A percentile compares a stretch with the other conserved stretches of the same genome.
Conservation (phyloP, 2,329 filamentous ascomycete genomes). For the Nannizzia gypsea region DNA sequence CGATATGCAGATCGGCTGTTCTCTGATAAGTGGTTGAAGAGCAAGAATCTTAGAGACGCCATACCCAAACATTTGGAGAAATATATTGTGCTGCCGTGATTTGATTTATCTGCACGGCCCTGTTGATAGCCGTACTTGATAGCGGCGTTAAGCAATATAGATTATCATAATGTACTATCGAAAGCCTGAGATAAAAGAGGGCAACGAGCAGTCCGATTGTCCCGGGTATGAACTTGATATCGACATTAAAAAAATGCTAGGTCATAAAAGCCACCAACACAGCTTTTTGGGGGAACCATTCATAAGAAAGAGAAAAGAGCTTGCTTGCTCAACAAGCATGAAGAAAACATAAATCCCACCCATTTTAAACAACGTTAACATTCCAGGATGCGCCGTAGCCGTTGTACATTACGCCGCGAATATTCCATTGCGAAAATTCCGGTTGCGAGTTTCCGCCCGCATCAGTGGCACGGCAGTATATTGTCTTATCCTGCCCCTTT, state of each 20-base stretch:
- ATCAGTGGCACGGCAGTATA: slow-evolving; percentile 47
- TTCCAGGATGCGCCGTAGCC: slow-evolving; percentile 45
- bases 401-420: slow-evolving; percentile 49
- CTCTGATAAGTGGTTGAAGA: slow-evolving; percentile 76
- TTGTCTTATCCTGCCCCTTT: slow-evolving; percentile 30
- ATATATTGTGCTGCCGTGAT: slow-evolving; percentile 80
- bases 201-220: neutral
- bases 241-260: neutral
- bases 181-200: neutral
- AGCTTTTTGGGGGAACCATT: neutral
- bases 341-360: neutral
- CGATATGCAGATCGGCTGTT: slow-evolving; percentile 90
- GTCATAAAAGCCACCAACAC: neutral
- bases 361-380: slow-evolving; percentile 31
- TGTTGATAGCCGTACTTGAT: neutral
- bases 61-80: slow-evolving; percentile 78
- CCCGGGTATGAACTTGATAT: neutral
- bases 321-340: neutral
- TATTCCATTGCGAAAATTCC: slow-evolving; percentile 43
- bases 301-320: neutral
- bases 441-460: slow-evolving; percentile 41
- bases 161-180: neutral
- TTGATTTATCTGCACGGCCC: neutral
- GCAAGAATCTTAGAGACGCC: slow-evolving; percentile 69
- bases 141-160: neutral